A percentile compares a stretch with the other conserved stretches of the same genome.
phyloP scores from a whole-genome alignment of 345 rosid genomes.

The Eucalyptus erythrocorys region DNA sequence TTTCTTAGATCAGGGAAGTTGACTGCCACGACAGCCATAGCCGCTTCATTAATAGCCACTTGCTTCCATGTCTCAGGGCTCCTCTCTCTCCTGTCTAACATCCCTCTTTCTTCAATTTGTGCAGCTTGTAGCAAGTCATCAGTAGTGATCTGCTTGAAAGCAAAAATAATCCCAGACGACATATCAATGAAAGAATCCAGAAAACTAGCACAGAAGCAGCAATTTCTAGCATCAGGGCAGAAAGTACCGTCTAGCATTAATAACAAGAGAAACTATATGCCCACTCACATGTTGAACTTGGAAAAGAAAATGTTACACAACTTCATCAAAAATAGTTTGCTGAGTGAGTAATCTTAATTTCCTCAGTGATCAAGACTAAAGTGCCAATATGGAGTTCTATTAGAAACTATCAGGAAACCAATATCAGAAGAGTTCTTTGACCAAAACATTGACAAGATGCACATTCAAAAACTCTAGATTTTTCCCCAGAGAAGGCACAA shows the following conservation, averaged over 20 bases:
- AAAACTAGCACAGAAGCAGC: background rate
- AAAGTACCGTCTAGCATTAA: background rate
- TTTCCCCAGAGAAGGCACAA: background rate
- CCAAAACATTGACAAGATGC: background rate
- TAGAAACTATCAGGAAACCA: background rate
- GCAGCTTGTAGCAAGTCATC: slow-evolving; percentile 96
- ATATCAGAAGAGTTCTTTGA: background rate
- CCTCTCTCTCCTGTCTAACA: slow-evolving; percentile 78
- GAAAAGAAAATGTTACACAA: background rate
- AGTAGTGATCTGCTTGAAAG: slow-evolving; percentile 69
- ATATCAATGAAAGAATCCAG: background rate
- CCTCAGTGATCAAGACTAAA: background rate
- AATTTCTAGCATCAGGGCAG: background rate
- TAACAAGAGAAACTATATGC: background rate
- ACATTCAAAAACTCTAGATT: background rate
- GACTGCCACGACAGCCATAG: slow-evolving; percentile 89
- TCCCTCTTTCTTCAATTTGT: slow-evolving; percentile 93
- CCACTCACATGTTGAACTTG: background rate
- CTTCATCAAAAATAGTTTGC: background rate
- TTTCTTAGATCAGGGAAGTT: slow-evolving; percentile 88
- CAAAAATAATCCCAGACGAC: background rate
- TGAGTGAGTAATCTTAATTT: background rate
- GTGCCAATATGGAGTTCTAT: background rate
- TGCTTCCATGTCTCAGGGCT: slow-evolving; percentile 76
- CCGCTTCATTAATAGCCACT: slow-evolving; percentile 88